phyloP scores from a whole-genome alignment of 1,139 yeast genomes.

The Candida pseudoviswanathii region DNA sequence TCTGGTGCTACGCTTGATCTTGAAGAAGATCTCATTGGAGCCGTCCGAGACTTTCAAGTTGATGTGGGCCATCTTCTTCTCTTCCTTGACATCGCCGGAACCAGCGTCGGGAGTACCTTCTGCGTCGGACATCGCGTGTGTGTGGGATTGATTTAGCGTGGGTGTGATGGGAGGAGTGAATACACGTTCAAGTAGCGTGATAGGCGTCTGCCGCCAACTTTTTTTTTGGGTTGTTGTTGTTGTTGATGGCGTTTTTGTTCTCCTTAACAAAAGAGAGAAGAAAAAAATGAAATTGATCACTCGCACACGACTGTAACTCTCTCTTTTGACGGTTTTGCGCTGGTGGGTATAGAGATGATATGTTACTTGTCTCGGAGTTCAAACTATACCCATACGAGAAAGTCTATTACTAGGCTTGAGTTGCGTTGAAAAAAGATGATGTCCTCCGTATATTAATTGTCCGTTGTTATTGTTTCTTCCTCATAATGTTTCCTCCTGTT shows the following conservation, averaged over 20 bases:
- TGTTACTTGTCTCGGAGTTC: too few species aligned
- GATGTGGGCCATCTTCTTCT: slow-evolving; percentile 73
- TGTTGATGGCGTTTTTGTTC: not conserved
- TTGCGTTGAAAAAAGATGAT: too few species aligned
- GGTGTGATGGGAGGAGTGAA: not conserved
- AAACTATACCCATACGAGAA: too few species aligned
- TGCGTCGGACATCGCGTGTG: slow-evolving; percentile 30
- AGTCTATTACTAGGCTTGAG: too few species aligned
- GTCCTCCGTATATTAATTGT: not conserved
- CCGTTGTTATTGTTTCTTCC: not conserved
- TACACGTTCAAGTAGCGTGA: not conserved
- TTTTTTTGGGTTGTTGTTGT: not conserved
- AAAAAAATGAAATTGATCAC: not conserved
- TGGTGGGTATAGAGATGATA: too few species aligned
- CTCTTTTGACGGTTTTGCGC: too few species aligned
- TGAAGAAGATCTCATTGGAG: slow-evolving; percentile 90
- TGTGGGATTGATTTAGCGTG: not conserved
- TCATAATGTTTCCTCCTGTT: not conserved
- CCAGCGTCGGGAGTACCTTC: slow-evolving; percentile 19
- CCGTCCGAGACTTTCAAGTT: slow-evolving; percentile 94
- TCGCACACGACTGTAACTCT: not conserved
- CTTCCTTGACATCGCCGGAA: slow-evolving; percentile 46
- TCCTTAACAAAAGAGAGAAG: not conserved
- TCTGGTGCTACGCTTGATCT: slow-evolving; percentile 90
- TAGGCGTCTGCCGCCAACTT: not conserved